Base-by-base conservation (phyloP, 257 asterid genomes). In the Petunia secreta region DNA sequence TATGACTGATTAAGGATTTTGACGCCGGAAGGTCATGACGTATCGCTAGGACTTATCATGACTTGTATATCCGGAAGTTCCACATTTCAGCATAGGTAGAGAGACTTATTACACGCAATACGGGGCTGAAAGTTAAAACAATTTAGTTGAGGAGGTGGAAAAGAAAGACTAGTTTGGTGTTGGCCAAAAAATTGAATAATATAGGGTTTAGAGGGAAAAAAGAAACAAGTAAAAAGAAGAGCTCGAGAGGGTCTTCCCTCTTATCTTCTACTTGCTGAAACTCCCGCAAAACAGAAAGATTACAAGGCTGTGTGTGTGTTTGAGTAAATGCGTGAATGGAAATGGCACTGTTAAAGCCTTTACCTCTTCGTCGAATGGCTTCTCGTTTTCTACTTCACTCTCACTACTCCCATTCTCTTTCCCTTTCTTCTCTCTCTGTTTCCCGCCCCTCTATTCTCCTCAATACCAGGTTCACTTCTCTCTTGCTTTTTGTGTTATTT, bases 261-360 rank as follows among this genome's bases (percentile, higher is more conserved):
- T 68, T 68, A 67, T 68, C 75, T 41, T 41, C 53, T n/a, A 40
- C 54, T n/a, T 67, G 54, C 6, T 60, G 16, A 8, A 14, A 34
- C 11, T n/a, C 67, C 37, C 37, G 67, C 37, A 34, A 6, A 14
- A 9, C n/a, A 58, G 37, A 36, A 58, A 58, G 37, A 57, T 25
- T 25, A 25, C 25, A 25, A 25, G 25, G 25, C 25, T 25, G 25
- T 25, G 25, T 25, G 25, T 44, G 76, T 44, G 60, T 71, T 71
- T 71, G 77, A 36, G 40, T 73, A 48, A 34, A 73, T 73, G 62
- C 50, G 6, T 34, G 36, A 53, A 50, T 2, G 8, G 55, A 50
- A 78, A 79, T 79, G 82, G 82, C 76, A 43, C 73, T 80, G 71
- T 77, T 83, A 59, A 78, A n/a, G n/a, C 81, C 63, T 52, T 77